Evolutionary conservation across 257 asterid species (phyloP).

Genomic region (Fraxinus pennsylvanica): DNA sequence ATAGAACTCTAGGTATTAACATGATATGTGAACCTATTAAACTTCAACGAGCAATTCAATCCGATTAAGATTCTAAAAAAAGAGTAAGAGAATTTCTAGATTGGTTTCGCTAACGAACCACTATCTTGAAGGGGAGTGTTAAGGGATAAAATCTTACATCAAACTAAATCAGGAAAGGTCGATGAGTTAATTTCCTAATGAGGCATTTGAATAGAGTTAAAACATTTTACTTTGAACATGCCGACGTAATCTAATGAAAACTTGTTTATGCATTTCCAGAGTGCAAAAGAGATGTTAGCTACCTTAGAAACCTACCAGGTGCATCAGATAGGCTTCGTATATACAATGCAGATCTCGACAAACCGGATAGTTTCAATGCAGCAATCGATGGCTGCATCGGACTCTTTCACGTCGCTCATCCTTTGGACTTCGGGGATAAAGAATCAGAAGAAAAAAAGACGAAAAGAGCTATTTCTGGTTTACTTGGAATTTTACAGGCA

Average conservation of each 20-base stretch:
- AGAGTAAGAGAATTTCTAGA: no score
- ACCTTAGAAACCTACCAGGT: constrained; percentile 42
- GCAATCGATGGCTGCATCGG: constrained; percentile 57
- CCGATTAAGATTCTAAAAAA: no score
- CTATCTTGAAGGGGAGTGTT: no score
- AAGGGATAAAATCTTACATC: background rate
- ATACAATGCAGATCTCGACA: constrained; percentile 47
- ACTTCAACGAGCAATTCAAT: no score
- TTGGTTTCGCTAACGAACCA: no score
- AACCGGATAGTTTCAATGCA: constrained; percentile 38
- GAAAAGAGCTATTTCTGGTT: background rate
- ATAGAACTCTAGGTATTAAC: no score
- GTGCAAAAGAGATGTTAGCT: constrained; percentile 37
- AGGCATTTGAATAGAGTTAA: no score
- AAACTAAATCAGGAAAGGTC: background rate
- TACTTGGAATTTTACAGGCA: constrained; percentile 19
- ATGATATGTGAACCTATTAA: no score
- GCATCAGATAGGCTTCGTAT: constrained; percentile 47
- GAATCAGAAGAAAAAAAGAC: constrained; percentile 39
- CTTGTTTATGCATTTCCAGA: constrained; percentile 18
- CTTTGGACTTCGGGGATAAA: constrained; percentile 34
- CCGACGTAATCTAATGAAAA: background rate
- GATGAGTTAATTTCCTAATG: background rate
- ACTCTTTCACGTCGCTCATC: constrained; percentile 59
- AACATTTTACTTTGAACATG: background rate